Percentiles rank a stretch among this genome's conserved stretches.
Conservation (phyloP, 768 basidiomycete genomes). For the Dendrothele bispora region DNA sequence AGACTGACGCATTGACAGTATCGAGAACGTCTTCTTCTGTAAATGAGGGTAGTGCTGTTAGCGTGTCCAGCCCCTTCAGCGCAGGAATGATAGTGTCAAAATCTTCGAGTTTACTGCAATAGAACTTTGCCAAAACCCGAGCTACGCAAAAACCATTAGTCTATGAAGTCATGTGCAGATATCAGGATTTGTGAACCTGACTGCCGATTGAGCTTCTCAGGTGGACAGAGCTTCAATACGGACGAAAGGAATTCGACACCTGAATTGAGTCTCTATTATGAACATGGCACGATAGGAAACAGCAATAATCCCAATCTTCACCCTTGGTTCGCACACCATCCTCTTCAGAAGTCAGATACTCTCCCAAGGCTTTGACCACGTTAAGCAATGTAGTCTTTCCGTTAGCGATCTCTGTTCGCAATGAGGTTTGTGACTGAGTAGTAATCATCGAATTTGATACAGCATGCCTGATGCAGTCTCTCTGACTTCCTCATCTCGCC, state of each 20-base stretch:
- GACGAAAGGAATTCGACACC: conserved; percentile 84
- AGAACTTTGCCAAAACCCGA: conserved; percentile 81
- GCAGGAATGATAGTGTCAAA: conserved; percentile 82
- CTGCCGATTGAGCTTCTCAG: conserved; percentile 71
- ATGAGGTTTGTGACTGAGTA: conserved; percentile 4
- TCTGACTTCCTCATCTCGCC: conserved; percentile 57
- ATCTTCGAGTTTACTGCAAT: conserved; percentile 84
- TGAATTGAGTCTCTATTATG: conserved; percentile 30
- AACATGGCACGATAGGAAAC: neutral
- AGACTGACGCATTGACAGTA: conserved; percentile 57
- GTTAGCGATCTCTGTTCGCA: conserved; percentile 42
- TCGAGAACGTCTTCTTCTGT: conserved; percentile 62
- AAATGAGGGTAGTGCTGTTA: conserved; percentile 64
- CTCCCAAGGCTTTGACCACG: conserved; percentile 84
- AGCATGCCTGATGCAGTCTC: conserved; percentile 60
- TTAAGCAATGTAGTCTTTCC: conserved; percentile 64
- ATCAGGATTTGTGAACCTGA: conserved; percentile 69
- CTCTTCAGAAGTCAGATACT: conserved; percentile 87
- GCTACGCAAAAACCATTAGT: conserved; percentile 43
- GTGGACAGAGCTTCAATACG: conserved; percentile 61
- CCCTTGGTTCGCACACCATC: conserved; percentile 79
- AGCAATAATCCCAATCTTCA: conserved; percentile 25
- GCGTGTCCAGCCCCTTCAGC: conserved; percentile 68
- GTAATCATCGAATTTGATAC: neutral
- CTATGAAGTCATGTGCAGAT: conserved; percentile 6